Conservation (phyloP, 306 rosid species). For the Canavalia gladiata region DNA sequence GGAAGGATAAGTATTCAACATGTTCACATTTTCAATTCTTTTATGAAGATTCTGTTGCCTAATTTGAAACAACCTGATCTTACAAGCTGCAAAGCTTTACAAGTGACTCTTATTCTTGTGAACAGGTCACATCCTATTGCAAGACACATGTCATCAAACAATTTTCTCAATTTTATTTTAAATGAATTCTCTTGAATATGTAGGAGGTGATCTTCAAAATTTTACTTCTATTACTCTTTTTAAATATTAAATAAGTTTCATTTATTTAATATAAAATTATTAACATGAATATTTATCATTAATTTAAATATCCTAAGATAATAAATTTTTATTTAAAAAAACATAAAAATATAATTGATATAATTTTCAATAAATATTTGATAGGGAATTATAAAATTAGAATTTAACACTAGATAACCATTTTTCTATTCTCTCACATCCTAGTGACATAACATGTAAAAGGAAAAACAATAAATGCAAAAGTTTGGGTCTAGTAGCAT, state of each 20-base stretch:
- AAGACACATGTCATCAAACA: conserved; percentile 44
- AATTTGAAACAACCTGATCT: conserved; percentile 42
- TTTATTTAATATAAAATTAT: no score
- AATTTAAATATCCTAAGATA: no score
- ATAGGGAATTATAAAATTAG: no score
- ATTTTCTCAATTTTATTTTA: neutral
- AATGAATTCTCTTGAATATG: neutral
- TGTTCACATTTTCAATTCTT: conserved; percentile 16
- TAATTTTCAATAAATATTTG: no score
- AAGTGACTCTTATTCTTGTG: conserved; percentile 37
- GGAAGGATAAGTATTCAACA: conserved; percentile 42
- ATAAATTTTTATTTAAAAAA: no score
- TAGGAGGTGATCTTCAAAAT: no score
- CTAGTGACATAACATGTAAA: neutral
- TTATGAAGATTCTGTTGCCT: conserved; percentile 19
- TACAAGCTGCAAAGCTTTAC: conserved; percentile 33
- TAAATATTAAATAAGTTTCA: neutral
- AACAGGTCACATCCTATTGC: conserved; percentile 40
- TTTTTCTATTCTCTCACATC: neutral
- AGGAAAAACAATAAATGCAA: conserved; percentile 7
- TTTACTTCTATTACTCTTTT: no score
- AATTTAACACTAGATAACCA: no score
- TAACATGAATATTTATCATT: no score
- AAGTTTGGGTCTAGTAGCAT: neutral
- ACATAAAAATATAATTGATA: no score